A percentile compares a stretch with the other conserved stretches of the same genome.
These are phyloP conservation scores for Sedum album DNA, from an alignment of 164 flowering plant species.

Conservation along the genomic window DNA sequence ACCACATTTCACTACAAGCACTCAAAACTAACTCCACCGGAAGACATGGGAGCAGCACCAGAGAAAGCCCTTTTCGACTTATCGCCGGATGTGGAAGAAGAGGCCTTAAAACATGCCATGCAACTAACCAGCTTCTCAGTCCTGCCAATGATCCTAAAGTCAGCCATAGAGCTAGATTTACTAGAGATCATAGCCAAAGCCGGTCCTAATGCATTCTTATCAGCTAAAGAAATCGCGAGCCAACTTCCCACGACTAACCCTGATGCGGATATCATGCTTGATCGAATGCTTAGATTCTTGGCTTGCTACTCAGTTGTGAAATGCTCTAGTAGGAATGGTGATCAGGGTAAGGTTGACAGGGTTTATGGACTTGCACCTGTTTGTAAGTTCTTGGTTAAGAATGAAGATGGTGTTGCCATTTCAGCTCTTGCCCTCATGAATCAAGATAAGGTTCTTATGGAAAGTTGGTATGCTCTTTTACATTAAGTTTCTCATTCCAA, in stretches of 20 bases:
- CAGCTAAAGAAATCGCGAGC: constrained; percentile 49
- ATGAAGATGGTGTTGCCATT: constrained; percentile 59
- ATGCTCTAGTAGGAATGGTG: constrained; percentile 24
- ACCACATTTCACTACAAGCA: not conserved
- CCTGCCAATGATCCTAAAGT: constrained; percentile 61
- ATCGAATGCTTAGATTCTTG: constrained; percentile 63
- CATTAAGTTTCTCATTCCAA: no score
- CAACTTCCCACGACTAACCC: constrained; percentile 58
- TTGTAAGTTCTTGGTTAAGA: constrained; percentile 56
- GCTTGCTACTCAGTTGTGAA: constrained; percentile 57
- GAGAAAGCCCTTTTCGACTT: constrained; percentile 1
- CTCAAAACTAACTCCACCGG: not conserved
- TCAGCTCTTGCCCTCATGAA: constrained; percentile 66
- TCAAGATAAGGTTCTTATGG: constrained; percentile 80
- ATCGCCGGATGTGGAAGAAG: constrained; percentile 17
- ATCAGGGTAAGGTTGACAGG: constrained; percentile 43
- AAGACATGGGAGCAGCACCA: not conserved
- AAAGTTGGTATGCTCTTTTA: constrained; percentile 56
- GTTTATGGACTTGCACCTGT: constrained; percentile 71
- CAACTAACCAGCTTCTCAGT: constrained; percentile 51
- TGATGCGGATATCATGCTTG: constrained; percentile 58
- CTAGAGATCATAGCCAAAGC: constrained; percentile 59
- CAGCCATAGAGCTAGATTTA: constrained; percentile 62
- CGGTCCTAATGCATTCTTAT: constrained; percentile 38
- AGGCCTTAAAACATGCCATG: constrained; percentile 49